Evolutionary conservation across 805 yeast genomes (phyloP).

Genomic region (Pichia eremophila): DNA sequence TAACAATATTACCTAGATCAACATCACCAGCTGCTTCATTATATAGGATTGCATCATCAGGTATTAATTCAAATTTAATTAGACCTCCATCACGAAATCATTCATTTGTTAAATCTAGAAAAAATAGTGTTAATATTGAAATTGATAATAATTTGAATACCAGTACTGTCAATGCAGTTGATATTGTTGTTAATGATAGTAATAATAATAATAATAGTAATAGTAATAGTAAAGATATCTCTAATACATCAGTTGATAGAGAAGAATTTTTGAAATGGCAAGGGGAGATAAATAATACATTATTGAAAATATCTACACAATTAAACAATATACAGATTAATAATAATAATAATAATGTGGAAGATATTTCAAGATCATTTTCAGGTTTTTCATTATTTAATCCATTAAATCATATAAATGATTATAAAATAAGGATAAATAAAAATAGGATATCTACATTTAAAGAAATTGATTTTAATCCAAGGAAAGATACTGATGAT

Average conservation of each 20-base stretch:
- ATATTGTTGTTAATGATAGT: not conserved
- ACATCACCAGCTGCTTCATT: slow-evolving; percentile 28
- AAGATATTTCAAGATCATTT: slow-evolving; percentile 5
- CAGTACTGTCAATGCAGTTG: not conserved
- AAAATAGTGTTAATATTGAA: slow-evolving; percentile 6
- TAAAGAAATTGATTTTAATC: not conserved
- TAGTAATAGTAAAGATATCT: not conserved
- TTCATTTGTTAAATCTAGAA: slow-evolving; percentile 13
- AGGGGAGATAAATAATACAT: slow-evolving; percentile 39
- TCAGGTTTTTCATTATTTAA: slow-evolving; percentile 6
- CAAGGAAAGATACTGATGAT: not conserved
- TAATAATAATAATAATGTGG: not conserved
- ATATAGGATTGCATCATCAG: slow-evolving; percentile 24
- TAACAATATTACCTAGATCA: slow-evolving; percentile 9
- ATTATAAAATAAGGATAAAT: slow-evolving; percentile 4
- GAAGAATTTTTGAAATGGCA: slow-evolving; percentile 44
- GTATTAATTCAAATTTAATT: slow-evolving; percentile 19
- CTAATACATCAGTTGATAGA: not conserved
- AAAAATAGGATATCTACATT: not conserved
- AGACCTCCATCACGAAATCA: slow-evolving; percentile 24
- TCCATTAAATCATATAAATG: not conserved
- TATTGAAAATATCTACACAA: slow-evolving; percentile 37
- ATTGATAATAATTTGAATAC: not conserved
- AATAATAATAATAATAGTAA: not conserved
- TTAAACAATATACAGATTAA: slow-evolving; percentile 14